phyloP scores from a whole-genome alignment of 129 eudicot species.

The Mikania micrantha region DNA sequence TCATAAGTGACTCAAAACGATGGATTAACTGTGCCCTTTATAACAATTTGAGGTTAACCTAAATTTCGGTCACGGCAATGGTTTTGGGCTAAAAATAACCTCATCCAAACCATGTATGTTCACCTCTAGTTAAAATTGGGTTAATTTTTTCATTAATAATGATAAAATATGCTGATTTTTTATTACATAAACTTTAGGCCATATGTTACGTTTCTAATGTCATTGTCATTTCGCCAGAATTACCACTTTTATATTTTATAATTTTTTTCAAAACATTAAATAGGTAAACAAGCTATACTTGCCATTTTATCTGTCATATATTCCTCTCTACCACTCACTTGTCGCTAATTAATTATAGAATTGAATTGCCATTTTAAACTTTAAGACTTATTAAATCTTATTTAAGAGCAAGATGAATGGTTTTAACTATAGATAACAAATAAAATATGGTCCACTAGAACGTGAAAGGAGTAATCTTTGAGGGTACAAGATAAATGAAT shows the following conservation, averaged over 20 bases:
- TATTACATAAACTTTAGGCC: no score
- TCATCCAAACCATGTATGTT: no score
- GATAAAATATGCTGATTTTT: no score
- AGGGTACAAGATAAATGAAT: slow-evolving; percentile 9
- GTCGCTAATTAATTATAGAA: neutral
- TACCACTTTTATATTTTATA: neutral
- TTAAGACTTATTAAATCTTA: neutral
- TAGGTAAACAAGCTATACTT: neutral
- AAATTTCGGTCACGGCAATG: no score
- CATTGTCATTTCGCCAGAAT: no score
- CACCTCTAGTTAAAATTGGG: no score
- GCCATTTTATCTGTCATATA: neutral
- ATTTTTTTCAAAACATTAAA: neutral
- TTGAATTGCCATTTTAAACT: neutral
- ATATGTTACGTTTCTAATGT: no score
- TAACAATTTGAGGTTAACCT: no score
- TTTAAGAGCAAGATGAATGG: neutral
- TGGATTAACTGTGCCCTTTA: no score
- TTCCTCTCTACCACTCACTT: neutral
- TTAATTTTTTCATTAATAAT: no score
- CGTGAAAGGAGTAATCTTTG: slow-evolving; percentile 1
- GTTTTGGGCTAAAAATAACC: no score
- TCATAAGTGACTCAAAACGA: no score
- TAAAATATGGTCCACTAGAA: slow-evolving; percentile 11
- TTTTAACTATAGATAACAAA: neutral